phyloP scores from a whole-genome alignment of 768 basidiomycete species.

The Galerina sulciceps region DNA sequence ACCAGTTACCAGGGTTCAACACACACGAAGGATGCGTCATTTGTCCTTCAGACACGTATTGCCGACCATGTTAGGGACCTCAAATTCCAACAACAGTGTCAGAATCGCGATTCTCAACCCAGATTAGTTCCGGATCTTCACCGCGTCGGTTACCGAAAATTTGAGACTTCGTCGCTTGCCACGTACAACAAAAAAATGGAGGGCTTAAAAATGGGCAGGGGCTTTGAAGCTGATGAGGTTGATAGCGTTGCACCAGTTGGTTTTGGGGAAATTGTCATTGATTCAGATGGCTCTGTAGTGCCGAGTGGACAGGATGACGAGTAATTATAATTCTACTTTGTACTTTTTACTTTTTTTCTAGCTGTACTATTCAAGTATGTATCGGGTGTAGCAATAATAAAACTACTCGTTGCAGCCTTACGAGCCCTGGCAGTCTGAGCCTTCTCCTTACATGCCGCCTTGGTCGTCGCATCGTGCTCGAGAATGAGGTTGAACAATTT shows the following conservation, averaged over 20 bases:
- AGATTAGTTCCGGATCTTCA: conserved; percentile 21
- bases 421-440: neutral
- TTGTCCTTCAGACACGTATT: conserved; percentile 23
- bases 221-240: neutral
- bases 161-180: conserved; percentile 27
- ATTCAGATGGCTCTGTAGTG: no score
- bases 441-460: neutral
- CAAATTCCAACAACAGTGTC: conserved; percentile 11
- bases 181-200: conserved; percentile 38
- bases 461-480: conserved; percentile 3
- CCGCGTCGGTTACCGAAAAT: conserved; percentile 18
- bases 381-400: neutral
- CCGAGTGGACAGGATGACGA: no score
- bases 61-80: conserved; percentile 20
- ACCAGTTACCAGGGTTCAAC: conserved; percentile 27
- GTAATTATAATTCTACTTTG: neutral
- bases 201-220: conserved; percentile 11
- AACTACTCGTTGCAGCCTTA: no score
- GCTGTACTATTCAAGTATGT: neutral
- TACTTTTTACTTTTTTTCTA: neutral
- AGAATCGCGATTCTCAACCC: neutral
- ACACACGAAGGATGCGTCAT: conserved; percentile 24
- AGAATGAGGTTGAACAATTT: conserved; percentile 10
- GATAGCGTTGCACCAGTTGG: neutral
- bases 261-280: neutral